A percentile compares a stretch with the other conserved stretches of the same genome.
These are phyloP conservation scores for Malus fusca DNA, from an alignment of 306 rosid species.

Conservation along the genomic window DNA sequence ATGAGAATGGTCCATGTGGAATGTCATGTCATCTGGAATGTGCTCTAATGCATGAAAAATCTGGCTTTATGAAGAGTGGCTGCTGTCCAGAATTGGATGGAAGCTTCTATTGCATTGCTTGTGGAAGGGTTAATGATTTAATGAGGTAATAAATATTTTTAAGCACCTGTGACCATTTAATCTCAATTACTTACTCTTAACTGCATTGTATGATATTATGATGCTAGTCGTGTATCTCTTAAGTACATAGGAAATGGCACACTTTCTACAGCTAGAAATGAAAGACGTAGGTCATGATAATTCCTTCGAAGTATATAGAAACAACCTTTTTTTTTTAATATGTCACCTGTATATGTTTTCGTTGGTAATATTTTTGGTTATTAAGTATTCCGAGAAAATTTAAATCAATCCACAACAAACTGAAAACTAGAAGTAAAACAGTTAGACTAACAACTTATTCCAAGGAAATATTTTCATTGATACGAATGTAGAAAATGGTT, in stretches of 20 bases:
- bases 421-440: too few species aligned
- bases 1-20: constrained; percentile 61
- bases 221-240: background rate
- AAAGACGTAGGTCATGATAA: background rate
- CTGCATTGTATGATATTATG: background rate
- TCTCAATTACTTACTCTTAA: background rate
- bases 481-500: background rate
- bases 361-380: background rate
- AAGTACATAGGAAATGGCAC: background rate
- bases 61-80: constrained; percentile 55
- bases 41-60: constrained; percentile 58
- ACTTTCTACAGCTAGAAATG: background rate
- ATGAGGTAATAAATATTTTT: constrained; percentile 53
- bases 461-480: background rate
- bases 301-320: background rate
- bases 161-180: background rate
- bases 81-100: constrained; percentile 55
- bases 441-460: background rate
- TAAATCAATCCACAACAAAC: background rate
- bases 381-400: background rate
- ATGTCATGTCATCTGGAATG: constrained; percentile 93
- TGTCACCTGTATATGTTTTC: background rate
- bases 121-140: constrained; percentile 66
- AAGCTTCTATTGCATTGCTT: constrained; percentile 64
- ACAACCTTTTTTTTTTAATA: background rate